phyloP scores from a whole-genome alignment of 805 yeast species.

The Candida montana region DNA sequence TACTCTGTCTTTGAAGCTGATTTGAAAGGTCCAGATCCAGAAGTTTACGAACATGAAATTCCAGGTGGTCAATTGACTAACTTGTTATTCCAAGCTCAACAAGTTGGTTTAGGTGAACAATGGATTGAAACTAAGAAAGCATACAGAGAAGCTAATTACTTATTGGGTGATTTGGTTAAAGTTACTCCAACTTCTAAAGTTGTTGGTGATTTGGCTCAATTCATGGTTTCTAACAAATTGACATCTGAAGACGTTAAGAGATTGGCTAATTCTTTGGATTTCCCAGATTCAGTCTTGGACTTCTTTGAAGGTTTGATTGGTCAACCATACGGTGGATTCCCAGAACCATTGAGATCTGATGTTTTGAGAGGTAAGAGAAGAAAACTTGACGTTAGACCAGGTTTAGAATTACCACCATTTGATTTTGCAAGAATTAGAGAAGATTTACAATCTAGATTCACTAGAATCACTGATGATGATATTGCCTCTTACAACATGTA shows the following conservation, averaged over 20 bases:
- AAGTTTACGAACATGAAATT: slow-evolving; percentile 95
- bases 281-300: slow-evolving; percentile 98
- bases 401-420: slow-evolving; percentile 81
- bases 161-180: slow-evolving; percentile 94
- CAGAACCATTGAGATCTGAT: slow-evolving; percentile 95
- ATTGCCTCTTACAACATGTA: slow-evolving; percentile 96
- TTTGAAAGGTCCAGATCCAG: slow-evolving; percentile 99
- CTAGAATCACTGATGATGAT: slow-evolving; percentile 76
- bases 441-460: slow-evolving; percentile 74
- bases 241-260: slow-evolving; percentile 78
- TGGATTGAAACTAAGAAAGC: slow-evolving; percentile 97
- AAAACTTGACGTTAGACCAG: slow-evolving; percentile 87
- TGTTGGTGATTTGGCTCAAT: slow-evolving; percentile 99
- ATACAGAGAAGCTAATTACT: slow-evolving; percentile 82
- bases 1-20: slow-evolving; percentile 98
- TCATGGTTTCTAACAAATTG: slow-evolving; percentile 95
- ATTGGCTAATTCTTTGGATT: slow-evolving; percentile 86
- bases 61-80: slow-evolving; percentile 99
- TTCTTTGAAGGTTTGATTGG: slow-evolving; percentile 99
- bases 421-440: slow-evolving; percentile 67
- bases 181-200: slow-evolving; percentile 99
- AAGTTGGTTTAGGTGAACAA: slow-evolving; percentile 93
- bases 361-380: slow-evolving; percentile 88
- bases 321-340: slow-evolving; percentile 99
- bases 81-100: slow-evolving; percentile 97